Conservation (phyloP, 140 eudicot genomes). For the Oenanthe javanica region DNA sequence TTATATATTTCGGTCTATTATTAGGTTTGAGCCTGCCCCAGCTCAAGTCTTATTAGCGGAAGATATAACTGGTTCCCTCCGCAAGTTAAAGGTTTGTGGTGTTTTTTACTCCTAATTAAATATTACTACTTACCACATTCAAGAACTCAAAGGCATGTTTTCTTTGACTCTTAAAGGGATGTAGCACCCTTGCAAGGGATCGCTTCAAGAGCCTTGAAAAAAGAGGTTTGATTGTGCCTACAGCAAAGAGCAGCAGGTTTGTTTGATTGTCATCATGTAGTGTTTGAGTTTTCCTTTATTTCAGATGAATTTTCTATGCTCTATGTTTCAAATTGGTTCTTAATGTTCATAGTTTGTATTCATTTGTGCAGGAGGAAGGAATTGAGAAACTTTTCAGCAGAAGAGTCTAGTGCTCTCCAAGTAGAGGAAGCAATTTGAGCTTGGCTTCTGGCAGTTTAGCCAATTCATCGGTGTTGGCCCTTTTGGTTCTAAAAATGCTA, state of each 20-base stretch:
- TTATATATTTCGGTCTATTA: constrained; percentile 5
- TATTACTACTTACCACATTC: background rate
- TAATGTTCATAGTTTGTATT: background rate
- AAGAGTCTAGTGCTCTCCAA: background rate
- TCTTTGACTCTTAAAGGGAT: constrained; percentile 41
- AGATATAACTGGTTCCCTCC: constrained; percentile 82
- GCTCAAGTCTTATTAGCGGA: constrained; percentile 79
- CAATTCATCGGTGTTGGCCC: background rate
- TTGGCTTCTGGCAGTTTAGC: background rate
- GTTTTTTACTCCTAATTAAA: background rate
- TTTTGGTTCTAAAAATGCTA: background rate
- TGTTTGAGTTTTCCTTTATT: background rate
- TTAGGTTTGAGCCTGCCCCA: constrained; percentile 89
- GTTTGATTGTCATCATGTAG: background rate
- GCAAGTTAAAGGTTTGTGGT: constrained; percentile 69
- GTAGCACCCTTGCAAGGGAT: constrained; percentile 82
- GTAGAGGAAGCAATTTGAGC: background rate
- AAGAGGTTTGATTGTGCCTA: constrained; percentile 74
- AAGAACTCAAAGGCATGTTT: background rate
- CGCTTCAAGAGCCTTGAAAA: constrained; percentile 94
- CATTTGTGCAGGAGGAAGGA: constrained; percentile 3
- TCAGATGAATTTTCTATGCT: background rate
- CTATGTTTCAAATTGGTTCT: background rate
- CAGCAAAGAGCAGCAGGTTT: constrained; percentile 77
- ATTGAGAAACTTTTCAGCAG: background rate